phyloP scores from a whole-genome alignment of 2,329 filamentous ascomycete genomes.

The Polytolypa hystricis region DNA sequence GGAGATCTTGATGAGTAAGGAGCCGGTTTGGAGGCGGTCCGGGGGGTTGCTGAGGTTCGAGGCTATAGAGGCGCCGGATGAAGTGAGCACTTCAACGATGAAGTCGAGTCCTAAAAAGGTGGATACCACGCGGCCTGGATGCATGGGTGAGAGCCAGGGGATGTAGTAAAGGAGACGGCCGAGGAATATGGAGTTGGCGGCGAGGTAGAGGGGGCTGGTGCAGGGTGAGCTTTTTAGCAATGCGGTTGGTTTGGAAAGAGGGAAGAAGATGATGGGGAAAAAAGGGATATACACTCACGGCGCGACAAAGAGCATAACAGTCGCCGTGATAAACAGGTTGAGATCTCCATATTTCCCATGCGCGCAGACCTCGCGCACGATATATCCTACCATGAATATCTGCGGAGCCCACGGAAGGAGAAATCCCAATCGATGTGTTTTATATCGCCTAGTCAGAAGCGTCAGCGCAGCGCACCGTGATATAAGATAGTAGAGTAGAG shows the following conservation, averaged over 20 bases:
- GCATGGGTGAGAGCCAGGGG: conserved; percentile 39
- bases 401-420: conserved; percentile 32
- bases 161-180: conserved; percentile 40
- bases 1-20: conserved; percentile 38
- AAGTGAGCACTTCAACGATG: conserved; percentile 39
- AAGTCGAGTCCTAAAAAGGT: conserved; percentile 44
- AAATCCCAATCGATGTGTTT: conserved; percentile 32
- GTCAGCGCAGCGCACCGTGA: no score
- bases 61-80: conserved; percentile 39
- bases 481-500: no score
- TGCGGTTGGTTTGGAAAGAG: not conserved
- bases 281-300: conserved; percentile 20
- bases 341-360: conserved; percentile 27
- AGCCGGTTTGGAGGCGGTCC: conserved; percentile 30
- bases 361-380: conserved; percentile 25
- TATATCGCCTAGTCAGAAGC: conserved; percentile 22
- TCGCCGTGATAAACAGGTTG: conserved; percentile 27
- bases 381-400: conserved; percentile 30
- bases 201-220: conserved; percentile 30
- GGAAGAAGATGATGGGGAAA: not conserved
- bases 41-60: conserved; percentile 29
- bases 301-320: conserved; percentile 28
- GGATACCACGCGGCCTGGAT: conserved; percentile 49
- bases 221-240: no score
- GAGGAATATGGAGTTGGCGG: conserved; percentile 42